phyloP scores from a whole-genome alignment of 176 grass and related monocot genomes.

The Oryza glumipatula region DNA sequence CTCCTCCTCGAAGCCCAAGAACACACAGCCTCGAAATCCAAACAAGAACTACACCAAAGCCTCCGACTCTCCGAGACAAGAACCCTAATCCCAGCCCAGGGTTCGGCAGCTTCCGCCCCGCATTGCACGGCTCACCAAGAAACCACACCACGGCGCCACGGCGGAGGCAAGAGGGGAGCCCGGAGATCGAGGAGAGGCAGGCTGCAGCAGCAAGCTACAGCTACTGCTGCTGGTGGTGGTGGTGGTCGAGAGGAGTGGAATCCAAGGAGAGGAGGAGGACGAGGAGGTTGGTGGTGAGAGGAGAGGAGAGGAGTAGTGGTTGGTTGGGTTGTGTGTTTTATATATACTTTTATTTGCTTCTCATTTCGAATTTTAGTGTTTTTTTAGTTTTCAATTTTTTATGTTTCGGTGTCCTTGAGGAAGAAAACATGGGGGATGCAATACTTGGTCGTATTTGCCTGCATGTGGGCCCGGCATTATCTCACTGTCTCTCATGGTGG shows the following conservation, averaged over 20 bases:
- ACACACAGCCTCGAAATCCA: slow-evolving; percentile 21
- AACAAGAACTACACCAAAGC: neutral
- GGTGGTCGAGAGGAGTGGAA: slow-evolving; percentile 42
- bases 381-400: neutral
- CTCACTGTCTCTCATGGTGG: neutral
- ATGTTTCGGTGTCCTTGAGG: neutral
- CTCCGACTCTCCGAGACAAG: slow-evolving; percentile 1
- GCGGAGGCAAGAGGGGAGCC: neutral
- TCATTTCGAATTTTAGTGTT: neutral
- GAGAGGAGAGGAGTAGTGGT: neutral
- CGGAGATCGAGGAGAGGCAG: neutral
- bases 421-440: neutral
- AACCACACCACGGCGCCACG: neutral
- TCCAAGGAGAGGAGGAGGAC: slow-evolving; percentile 48
- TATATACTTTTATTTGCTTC: neutral
- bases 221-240: neutral
- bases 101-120: neutral
- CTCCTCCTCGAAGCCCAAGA: slow-evolving; percentile 28
- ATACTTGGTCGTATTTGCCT: neutral
- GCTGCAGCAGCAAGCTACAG: neutral
- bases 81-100: slow-evolving; percentile 34
- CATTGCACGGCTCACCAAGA: slow-evolving; percentile 38
- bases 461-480: neutral
- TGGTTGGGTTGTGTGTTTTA: neutral
- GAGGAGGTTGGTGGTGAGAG: slow-evolving; percentile 26